A percentile compares a stretch with the other conserved stretches of the same genome.
Evolutionary conservation across 2,329 filamentous ascomycete genomes (phyloP).

Genomic region (Cladosporium sp.): DNA sequence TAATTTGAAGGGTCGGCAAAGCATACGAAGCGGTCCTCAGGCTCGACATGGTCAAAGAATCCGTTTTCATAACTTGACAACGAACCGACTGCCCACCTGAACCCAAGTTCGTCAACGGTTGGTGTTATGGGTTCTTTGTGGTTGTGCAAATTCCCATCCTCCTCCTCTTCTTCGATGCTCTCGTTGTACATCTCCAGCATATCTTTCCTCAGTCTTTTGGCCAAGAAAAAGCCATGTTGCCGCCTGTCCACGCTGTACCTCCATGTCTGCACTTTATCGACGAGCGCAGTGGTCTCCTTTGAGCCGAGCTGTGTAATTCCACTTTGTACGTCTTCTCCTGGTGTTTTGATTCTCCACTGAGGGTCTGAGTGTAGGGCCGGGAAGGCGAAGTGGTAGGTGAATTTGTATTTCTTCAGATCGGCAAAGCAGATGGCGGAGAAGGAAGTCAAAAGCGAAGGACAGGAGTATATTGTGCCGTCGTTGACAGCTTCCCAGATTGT

Average conservation of each 20-base stretch:
- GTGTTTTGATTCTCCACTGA: conserved; percentile 61
- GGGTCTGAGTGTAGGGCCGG: conserved; percentile 88
- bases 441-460: conserved; percentile 82
- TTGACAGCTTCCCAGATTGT: conserved; percentile 98
- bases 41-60: conserved; percentile 71
- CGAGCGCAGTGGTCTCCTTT: conserved; percentile 70
- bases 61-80: conserved; percentile 76
- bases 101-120: conserved; percentile 53
- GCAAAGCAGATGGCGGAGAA: conserved; percentile 89
- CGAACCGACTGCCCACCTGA: conserved; percentile 71
- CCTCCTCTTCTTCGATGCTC: conserved; percentile 26
- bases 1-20: conserved; percentile 95
- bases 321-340: conserved; percentile 27
- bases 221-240: conserved; percentile 95
- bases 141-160: conserved; percentile 34
- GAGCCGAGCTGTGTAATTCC: conserved; percentile 52
- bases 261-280: conserved; percentile 84
- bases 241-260: conserved; percentile 72
- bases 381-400: conserved; percentile 98
- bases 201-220: conserved; percentile 59
- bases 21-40: conserved; percentile 74
- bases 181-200: conserved; percentile 31
- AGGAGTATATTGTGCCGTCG: conserved; percentile 92
- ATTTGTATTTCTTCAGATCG: conserved; percentile 94
- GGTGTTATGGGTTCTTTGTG: conserved; percentile 48